Evolutionary conservation across 192 early-diverging fungal species (phyloP), one percentile per base, ranked within the genome.

Genomic region (Umbelopsis vinacea): DNA sequence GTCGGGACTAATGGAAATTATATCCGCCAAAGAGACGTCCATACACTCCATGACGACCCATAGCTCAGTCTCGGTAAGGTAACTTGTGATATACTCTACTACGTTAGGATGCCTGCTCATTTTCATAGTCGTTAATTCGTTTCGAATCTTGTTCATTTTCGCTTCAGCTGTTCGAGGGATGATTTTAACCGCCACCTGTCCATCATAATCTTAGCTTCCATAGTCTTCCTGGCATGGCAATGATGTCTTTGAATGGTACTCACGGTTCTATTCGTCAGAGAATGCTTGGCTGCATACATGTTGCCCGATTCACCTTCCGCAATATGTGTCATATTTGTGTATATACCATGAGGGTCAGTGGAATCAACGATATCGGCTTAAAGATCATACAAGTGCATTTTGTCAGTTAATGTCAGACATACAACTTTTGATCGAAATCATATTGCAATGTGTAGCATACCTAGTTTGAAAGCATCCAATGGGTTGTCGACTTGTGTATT

Each of bases 1-100:
- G 22, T 74, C 69, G 7, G 85, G 83, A 76, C 88, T 92, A 84
- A 95, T 93, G 73, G 91, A 91, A 72, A 99, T 97, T n/a, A 98
- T 89, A 71, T 99, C 97, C n/a, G 96, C 98, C 66, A 99, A 82
- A 12, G 97, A 90, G 19, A 96, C 94, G 55, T 99, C 97, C 97
- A 99, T 99, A 74, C 90, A 93, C 78, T 99, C 97, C 95, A 98
- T 96, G 29, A 98, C 92, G 40, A 99, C 92, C 97, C 97, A 99
- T 71, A 99, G 82, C 40, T 98, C 96, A 22, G 86, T 86, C 67
- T 87, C 82, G 15, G 93, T 86, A 68, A 93, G 79, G 74, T 93
- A 96, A 22, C 91, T 87, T 74, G 94, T 94, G 66, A 96, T 84
- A 78, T 92, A 98, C 73, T 98, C 97, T 68, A 98, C 95, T 81